Conservation (phyloP, 139 green algal species). For the Mychonastes homosphaera region DNA sequence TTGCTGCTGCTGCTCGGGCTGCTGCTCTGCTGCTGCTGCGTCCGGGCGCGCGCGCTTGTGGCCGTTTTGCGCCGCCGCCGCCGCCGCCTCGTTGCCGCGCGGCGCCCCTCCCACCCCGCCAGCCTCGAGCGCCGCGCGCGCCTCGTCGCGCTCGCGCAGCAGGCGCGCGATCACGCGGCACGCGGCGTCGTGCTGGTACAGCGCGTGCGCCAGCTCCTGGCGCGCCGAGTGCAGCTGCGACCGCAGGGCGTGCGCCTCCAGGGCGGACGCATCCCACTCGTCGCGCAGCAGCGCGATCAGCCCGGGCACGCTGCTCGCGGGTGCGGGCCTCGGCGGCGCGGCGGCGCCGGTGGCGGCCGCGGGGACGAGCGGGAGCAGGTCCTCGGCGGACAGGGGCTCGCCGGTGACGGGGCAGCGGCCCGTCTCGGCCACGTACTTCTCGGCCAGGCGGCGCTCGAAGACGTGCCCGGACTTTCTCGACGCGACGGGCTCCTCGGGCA, state of each 20-base stretch:
- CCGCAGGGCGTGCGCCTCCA: slow-evolving; percentile 75
- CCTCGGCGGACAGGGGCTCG: slow-evolving; percentile 56
- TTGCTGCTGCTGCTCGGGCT: slow-evolving; percentile 1
- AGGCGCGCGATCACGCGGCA: slow-evolving; percentile 78
- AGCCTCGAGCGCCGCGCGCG: slow-evolving; percentile 28
- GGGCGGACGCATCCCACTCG: slow-evolving; percentile 91
- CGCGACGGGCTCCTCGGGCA: slow-evolving; percentile 83
- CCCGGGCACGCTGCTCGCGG: slow-evolving; percentile 83
- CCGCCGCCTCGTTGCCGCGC: background rate
- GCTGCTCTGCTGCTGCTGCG: background rate
- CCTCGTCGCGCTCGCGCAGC: slow-evolving; percentile 71
- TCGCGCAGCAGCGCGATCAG: slow-evolving; percentile 88
- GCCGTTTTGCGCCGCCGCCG: background rate
- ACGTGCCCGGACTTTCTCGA: slow-evolving; percentile 72
- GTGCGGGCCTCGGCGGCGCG: slow-evolving; percentile 66
- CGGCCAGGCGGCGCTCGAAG: slow-evolving; percentile 80
- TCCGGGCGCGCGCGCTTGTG: slow-evolving; percentile 3
- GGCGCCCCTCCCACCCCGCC: background rate
- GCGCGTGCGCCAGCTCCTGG: slow-evolving; percentile 81
- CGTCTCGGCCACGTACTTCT: slow-evolving; percentile 76
- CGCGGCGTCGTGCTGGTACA: slow-evolving; percentile 93
- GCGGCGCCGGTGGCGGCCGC: slow-evolving; percentile 47
- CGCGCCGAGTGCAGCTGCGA: slow-evolving; percentile 57
- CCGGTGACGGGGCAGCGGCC: slow-evolving; percentile 76
- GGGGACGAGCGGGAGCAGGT: slow-evolving; percentile 61